Percentiles rank a stretch among this genome's conserved stretches.
Evolutionary conservation across 768 basidiomycete genomes (phyloP).

Genomic region (Auricularia auricula-judae): DNA sequence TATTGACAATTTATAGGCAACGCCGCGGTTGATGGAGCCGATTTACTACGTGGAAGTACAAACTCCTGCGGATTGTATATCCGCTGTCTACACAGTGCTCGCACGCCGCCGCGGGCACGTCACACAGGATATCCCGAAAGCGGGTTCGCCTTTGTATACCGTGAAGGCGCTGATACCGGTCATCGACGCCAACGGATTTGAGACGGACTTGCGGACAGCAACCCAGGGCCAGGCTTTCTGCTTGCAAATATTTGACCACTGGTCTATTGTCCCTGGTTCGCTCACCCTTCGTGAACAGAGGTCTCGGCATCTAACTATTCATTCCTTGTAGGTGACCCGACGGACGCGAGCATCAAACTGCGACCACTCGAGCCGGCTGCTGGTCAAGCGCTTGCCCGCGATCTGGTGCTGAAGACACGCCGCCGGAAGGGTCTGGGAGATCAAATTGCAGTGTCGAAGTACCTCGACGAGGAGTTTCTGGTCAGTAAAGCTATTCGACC

Average conservation of each 20-base stretch:
- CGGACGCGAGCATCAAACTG: slow-evolving; percentile 93
- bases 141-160: slow-evolving; percentile 94
- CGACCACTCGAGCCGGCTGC: slow-evolving; percentile 95
- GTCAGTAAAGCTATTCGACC: slow-evolving; percentile 32
- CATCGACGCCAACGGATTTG: slow-evolving; percentile 97
- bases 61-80: slow-evolving; percentile 96
- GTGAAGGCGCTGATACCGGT: slow-evolving; percentile 98
- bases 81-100: slow-evolving; percentile 95
- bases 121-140: slow-evolving; percentile 95
- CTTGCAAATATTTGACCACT: slow-evolving; percentile 94
- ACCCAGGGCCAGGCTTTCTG: slow-evolving; percentile 99
- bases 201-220: slow-evolving; percentile 93
- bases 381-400: slow-evolving; percentile 87
- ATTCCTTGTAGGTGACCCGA: slow-evolving; percentile 70
- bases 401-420: slow-evolving; percentile 92
- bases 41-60: slow-evolving; percentile 99
- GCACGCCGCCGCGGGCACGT: slow-evolving; percentile 99
- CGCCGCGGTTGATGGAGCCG: slow-evolving; percentile 92
- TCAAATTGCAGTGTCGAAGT: slow-evolving; percentile 94
- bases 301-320: background rate
- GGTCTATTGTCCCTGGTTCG: slow-evolving; percentile 95
- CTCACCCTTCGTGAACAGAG: slow-evolving; percentile 5
- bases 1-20: slow-evolving; percentile 46
- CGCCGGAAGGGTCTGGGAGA: slow-evolving; percentile 94
- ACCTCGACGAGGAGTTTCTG: slow-evolving; percentile 94